phyloP scores from a whole-genome alignment of 805 yeast species.

The Debaryomyces prosopidis region DNA sequence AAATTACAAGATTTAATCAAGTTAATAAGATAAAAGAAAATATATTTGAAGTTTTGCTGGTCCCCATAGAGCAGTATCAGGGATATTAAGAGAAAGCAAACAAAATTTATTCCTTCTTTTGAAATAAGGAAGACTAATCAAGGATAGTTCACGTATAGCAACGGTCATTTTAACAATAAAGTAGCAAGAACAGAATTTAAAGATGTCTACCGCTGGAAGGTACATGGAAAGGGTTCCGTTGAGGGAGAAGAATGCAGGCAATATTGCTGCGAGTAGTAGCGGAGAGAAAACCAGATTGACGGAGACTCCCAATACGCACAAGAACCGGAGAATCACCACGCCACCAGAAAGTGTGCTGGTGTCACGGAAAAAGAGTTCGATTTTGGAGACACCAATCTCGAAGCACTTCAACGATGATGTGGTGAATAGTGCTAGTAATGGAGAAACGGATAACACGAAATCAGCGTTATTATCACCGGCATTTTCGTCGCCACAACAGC shows the following conservation, averaged over 20 bases:
- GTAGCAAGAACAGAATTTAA: background rate
- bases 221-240: constrained; percentile 2
- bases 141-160: no score
- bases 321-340: constrained; percentile 30
- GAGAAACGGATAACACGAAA: constrained; percentile 9
- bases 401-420: constrained; percentile 5
- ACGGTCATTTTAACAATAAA: no score
- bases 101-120: no score
- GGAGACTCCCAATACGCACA: constrained; percentile 27
- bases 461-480: constrained; percentile 39
- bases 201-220: constrained; percentile 2
- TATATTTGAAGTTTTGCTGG: background rate
- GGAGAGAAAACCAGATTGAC: constrained; percentile 6
- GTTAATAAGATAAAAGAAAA: background rate
- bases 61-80: background rate
- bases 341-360: constrained; percentile 33
- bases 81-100: background rate
- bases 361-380: constrained; percentile 9
- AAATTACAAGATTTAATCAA: no score
- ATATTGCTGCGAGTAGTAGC: constrained; percentile 4
- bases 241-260: constrained; percentile 1
- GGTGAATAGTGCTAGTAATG: constrained; percentile 1
- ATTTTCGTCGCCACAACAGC: constrained; percentile 49
- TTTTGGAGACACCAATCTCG: constrained; percentile 10
- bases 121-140: no score